Conservation (phyloP, 768 basidiomycete genomes). For the Tephrocybe sp. region DNA sequence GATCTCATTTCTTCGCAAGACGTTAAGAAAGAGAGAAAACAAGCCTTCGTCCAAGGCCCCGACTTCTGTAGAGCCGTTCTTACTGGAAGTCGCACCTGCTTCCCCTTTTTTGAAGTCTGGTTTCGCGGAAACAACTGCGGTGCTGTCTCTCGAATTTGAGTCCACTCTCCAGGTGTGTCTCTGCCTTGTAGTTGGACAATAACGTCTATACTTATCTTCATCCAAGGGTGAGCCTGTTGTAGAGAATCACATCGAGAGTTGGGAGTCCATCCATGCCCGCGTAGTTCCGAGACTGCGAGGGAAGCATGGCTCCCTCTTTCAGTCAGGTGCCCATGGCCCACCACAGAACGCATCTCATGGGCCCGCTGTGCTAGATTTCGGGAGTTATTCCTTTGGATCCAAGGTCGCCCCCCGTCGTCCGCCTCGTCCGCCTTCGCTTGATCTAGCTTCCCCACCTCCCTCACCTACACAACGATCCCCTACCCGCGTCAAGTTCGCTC, state of each 20-base stretch:
- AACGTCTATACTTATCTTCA: too few species aligned
- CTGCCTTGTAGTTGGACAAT: too few species aligned
- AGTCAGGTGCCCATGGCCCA: slow-evolving; percentile 18
- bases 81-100: not conserved
- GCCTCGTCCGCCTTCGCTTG: slow-evolving; percentile 29
- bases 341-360: slow-evolving; percentile 22
- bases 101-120: slow-evolving; percentile 4
- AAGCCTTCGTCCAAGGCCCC: slow-evolving; percentile 18
- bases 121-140: slow-evolving; percentile 3
- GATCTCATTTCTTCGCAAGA: slow-evolving; percentile 36
- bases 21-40: slow-evolving; percentile 37
- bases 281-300: slow-evolving; percentile 6
- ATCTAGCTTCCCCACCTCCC: slow-evolving; percentile 16
- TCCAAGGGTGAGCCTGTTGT: too few species aligned
- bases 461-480: slow-evolving; percentile 15
- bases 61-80: not conserved
- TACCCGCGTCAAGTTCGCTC: slow-evolving; percentile 22
- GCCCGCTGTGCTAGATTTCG: slow-evolving; percentile 18
- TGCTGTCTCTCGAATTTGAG: slow-evolving; percentile 7
- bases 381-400: not conserved
- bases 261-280: not conserved
- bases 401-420: slow-evolving; percentile 20
- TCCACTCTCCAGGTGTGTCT: slow-evolving; percentile 1
- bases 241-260: slow-evolving; percentile 1
- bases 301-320: slow-evolving; percentile 15